These are phyloP conservation scores for Cordyceps tenuipes DNA, from an alignment of 2,329 filamentous ascomycete species.

Conservation along the genomic window DNA sequence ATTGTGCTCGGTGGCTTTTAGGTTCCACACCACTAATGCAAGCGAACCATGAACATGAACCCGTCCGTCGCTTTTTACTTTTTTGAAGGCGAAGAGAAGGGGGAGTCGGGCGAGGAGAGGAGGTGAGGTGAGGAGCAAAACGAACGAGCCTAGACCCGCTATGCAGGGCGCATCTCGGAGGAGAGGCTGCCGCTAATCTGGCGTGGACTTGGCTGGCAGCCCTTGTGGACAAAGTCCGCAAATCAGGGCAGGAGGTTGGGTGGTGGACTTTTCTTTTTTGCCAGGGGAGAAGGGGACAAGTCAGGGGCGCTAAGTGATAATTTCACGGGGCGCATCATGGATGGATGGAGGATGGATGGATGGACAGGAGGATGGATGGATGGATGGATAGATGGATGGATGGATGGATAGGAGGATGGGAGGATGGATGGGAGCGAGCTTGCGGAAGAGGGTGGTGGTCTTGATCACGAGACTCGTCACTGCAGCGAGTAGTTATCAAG, in stretches of 20 bases:
- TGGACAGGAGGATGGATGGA: background rate
- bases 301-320: background rate
- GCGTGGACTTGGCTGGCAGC: background rate
- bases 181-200: background rate
- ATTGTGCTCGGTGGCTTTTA: background rate
- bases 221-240: background rate
- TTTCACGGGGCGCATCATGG: background rate
- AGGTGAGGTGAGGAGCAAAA: background rate
- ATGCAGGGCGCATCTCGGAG: conserved; percentile 6
- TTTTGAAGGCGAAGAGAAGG: background rate
- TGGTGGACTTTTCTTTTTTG: background rate
- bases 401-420: too few species aligned
- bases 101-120: background rate
- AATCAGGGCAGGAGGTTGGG: background rate
- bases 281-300: background rate
- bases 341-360: background rate
- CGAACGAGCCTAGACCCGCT: background rate
- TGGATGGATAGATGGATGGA: background rate
- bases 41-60: background rate
- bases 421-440: too few species aligned
- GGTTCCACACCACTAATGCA: background rate
- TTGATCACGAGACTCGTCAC: background rate
- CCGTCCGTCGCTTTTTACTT: background rate
- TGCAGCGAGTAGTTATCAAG: too few species aligned
- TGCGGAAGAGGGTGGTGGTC: background rate